Percentiles rank a stretch among this genome's conserved stretches.
Conservation (phyloP, 805 yeast species). For the Torulaspora indica region DNA sequence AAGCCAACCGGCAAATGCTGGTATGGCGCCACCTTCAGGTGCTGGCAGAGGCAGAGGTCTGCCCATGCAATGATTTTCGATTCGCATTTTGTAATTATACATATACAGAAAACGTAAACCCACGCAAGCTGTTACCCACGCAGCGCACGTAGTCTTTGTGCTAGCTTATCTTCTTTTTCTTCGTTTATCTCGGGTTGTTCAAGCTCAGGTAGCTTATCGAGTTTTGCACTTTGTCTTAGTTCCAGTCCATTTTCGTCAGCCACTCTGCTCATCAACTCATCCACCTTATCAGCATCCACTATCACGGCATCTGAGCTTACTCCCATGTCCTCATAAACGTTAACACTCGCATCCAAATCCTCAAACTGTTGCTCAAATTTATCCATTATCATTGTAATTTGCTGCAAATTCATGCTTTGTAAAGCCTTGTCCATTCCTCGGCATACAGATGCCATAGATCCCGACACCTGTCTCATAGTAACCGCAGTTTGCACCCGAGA, state of each 20-base stretch:
- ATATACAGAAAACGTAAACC: constrained; percentile 3
- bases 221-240: constrained; percentile 70
- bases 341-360: constrained; percentile 88
- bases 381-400: constrained; percentile 92
- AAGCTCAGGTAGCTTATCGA: constrained; percentile 49
- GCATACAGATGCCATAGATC: constrained; percentile 89
- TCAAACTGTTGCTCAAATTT: constrained; percentile 94
- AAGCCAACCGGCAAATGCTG: constrained; percentile 49
- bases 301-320: constrained; percentile 80
- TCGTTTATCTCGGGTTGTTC: constrained; percentile 45
- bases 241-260: constrained; percentile 98
- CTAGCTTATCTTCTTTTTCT: constrained; percentile 81
- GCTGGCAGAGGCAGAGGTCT: constrained; percentile 71
- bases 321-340: constrained; percentile 88
- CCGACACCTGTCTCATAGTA: constrained; percentile 92
- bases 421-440: constrained; percentile 95
- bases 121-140: constrained; percentile 40
- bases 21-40: constrained; percentile 44
- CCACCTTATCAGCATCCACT: constrained; percentile 95
- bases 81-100: constrained; percentile 7
- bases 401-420: constrained; percentile 91
- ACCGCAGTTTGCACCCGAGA: constrained; percentile 96
- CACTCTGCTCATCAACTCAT: constrained; percentile 79
- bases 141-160: constrained; percentile 84
- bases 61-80: constrained; percentile 37